A percentile compares a stretch with the other conserved stretches of the same genome.
phyloP scores from a whole-genome alignment of 2,329 filamentous ascomycete genomes.

The Fusarium clavum region DNA sequence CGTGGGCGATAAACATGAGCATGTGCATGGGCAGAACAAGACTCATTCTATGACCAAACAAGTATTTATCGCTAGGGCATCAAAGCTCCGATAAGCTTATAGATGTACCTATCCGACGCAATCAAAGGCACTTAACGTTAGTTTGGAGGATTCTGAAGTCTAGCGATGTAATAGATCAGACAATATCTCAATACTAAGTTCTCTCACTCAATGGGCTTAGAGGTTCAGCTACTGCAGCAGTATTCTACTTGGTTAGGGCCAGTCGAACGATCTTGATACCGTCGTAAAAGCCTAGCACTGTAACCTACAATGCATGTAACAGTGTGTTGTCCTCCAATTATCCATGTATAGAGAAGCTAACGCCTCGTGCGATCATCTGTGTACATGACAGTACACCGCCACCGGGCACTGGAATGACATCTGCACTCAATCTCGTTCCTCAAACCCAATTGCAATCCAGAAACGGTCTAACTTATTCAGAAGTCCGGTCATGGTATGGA shows the following conservation, averaged over 20 bases:
- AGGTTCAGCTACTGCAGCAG: background rate
- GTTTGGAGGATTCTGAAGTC: background rate
- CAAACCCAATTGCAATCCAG: conserved; percentile 9
- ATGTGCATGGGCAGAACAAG: conserved; percentile 23
- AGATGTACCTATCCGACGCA: background rate
- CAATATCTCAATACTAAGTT: background rate
- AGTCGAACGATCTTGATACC: background rate
- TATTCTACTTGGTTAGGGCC: background rate
- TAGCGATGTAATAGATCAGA: background rate
- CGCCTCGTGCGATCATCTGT: background rate
- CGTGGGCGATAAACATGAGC: background rate
- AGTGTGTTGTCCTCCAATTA: background rate
- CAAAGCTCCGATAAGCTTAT: conserved; percentile 48
- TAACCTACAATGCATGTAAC: background rate
- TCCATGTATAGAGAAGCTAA: too few species aligned
- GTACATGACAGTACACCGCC: background rate
- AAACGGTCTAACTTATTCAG: conserved; percentile 2
- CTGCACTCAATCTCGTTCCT: conserved; percentile 5
- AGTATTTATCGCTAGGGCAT: conserved; percentile 62
- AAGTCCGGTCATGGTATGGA: background rate
- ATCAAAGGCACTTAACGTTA: background rate
- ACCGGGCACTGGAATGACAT: conserved; percentile 28
- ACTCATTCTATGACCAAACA: conserved; percentile 16
- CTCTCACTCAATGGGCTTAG: background rate
- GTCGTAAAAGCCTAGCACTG: background rate